Percentiles rank a stretch among this genome's conserved stretches.
Evolutionary conservation across 176 grass and related monocot genomes (phyloP).

Genomic region (Rhynchospora breviuscula): DNA sequence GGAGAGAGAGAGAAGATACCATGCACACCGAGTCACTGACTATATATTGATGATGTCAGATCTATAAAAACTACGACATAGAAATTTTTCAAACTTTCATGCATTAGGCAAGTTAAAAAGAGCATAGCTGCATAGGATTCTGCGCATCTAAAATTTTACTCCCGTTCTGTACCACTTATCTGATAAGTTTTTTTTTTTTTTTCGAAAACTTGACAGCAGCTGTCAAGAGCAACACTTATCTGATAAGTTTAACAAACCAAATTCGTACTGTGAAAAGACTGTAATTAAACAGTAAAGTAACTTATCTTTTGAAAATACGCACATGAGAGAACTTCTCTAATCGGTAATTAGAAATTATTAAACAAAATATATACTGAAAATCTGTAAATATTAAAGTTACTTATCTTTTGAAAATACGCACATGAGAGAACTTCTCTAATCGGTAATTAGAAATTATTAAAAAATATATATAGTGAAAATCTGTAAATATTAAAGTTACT

Average conservation of each 20-base stretch:
- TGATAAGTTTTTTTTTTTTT: background rate
- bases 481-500: background rate
- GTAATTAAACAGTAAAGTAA: background rate
- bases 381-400: background rate
- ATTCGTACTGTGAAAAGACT: too few species aligned
- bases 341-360: background rate
- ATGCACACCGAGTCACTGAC: background rate
- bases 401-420: background rate
- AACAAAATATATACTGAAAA: background rate
- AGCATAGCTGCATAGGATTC: background rate
- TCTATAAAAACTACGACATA: background rate
- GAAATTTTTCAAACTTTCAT: constrained; percentile 10
- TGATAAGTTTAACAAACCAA: background rate
- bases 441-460: background rate
- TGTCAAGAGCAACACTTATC: too few species aligned
- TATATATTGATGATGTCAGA: constrained; percentile 1
- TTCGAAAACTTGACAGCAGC: too few species aligned
- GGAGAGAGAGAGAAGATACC: background rate
- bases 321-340: too few species aligned
- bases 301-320: background rate
- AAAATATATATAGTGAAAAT: background rate
- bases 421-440: too few species aligned
- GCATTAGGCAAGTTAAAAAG: background rate
- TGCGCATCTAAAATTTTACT: background rate
- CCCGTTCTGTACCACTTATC: background rate